These are phyloP conservation scores for Hemisphaericaspora xylanilytica DNA, from an alignment of 1,139 yeast genomes.

Conservation along the genomic window DNA sequence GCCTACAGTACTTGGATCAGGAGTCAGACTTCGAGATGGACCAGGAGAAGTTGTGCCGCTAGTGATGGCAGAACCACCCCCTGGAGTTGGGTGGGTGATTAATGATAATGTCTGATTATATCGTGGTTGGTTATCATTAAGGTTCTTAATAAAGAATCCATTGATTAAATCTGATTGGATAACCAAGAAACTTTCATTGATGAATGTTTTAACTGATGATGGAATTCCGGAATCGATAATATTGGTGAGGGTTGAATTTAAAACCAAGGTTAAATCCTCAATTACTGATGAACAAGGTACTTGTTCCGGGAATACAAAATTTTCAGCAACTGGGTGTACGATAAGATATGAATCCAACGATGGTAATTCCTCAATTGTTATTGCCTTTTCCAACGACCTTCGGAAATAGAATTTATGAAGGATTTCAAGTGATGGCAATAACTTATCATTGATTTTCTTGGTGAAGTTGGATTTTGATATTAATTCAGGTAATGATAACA, in stretches of 20 bases:
- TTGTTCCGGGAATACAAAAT: slow-evolving; percentile 40
- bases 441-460: slow-evolving; percentile 52
- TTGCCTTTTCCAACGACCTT: slow-evolving; percentile 79
- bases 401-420: slow-evolving; percentile 67
- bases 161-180: slow-evolving; percentile 38
- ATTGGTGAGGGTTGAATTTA: slow-evolving; percentile 63
- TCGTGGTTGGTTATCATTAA: slow-evolving; percentile 57
- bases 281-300: slow-evolving; percentile 80
- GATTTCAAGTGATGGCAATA: slow-evolving; percentile 61
- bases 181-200: slow-evolving; percentile 32
- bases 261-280: slow-evolving; percentile 76
- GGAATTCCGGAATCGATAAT: slow-evolving; percentile 62
- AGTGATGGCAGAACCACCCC: slow-evolving; percentile 10
- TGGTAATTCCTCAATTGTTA: slow-evolving; percentile 76
- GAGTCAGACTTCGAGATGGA: slow-evolving; percentile 34
- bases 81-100: slow-evolving; percentile 14
- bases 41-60: slow-evolving; percentile 23
- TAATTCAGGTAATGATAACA: slow-evolving; percentile 48
- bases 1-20: slow-evolving; percentile 26
- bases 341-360: slow-evolving; percentile 31
- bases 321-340: slow-evolving; percentile 10
- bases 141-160: slow-evolving; percentile 46
- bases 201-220: slow-evolving; percentile 49
- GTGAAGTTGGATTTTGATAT: slow-evolving; percentile 61
- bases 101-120: slow-evolving; percentile 40